phyloP scores from a whole-genome alignment of 352 stramenopile genomes.

The Phytopythium delawarense region DNA sequence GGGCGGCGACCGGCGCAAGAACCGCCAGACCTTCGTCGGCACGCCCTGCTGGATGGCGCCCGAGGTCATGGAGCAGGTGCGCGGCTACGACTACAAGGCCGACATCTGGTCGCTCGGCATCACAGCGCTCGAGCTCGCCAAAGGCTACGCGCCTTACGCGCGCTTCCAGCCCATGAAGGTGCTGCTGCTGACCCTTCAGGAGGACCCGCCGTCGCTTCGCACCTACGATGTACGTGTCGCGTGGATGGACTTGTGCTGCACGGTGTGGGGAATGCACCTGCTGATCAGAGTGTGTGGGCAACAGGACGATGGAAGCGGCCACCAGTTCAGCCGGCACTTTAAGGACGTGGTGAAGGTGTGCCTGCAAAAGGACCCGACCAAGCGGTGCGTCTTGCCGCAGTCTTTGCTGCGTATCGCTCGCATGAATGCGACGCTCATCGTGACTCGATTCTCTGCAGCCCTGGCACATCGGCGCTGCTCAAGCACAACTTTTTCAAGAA shows the following conservation, averaged over 20 bases:
- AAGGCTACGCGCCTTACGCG: conserved; percentile 98
- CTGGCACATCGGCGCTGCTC: conserved; percentile 71
- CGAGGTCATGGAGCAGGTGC: conserved; percentile 91
- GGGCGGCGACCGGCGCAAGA: conserved; percentile 90
- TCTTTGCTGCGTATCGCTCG: neutral
- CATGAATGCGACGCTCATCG: neutral
- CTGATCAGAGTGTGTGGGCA: conserved; percentile 1
- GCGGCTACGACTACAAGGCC: conserved; percentile 94
- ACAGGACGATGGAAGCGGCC: conserved; percentile 74
- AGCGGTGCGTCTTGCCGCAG: conserved; percentile 39
- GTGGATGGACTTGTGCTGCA: neutral
- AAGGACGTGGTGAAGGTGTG: conserved; percentile 89
- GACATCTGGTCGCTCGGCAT: conserved; percentile 99
- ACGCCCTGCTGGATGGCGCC: conserved; percentile 97
- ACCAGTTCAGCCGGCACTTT: conserved; percentile 85
- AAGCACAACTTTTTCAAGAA: conserved; percentile 92
- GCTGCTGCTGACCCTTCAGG: conserved; percentile 94
- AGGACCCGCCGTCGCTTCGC: conserved; percentile 92
- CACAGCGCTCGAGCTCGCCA: conserved; percentile 97
- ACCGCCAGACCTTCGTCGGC: conserved; percentile 97
- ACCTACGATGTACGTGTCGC: conserved; percentile 77
- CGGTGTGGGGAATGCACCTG: neutral
- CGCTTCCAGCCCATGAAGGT: conserved; percentile 99
- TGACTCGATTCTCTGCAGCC: conserved; percentile 24
- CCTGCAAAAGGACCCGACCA: conserved; percentile 84